phyloP scores from a whole-genome alignment of 352 stramenopile genomes.

The Globisporangium cystogenes region DNA sequence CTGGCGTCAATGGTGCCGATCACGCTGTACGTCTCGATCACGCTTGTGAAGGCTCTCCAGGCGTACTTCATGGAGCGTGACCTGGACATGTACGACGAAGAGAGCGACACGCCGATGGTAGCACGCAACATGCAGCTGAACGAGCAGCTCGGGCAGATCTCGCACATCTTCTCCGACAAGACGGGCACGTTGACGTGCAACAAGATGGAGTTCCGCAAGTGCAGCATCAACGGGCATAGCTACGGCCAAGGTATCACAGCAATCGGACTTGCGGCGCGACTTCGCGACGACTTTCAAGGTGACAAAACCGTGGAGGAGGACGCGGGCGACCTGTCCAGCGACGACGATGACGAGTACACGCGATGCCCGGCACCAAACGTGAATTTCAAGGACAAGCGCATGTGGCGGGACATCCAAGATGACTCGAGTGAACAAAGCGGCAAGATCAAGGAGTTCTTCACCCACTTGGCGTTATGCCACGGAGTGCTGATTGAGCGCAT shows the following conservation, averaged over 20 bases:
- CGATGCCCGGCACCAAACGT: conserved; percentile 45
- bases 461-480: conserved; percentile 88
- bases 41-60: conserved; percentile 88
- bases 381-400: conserved; percentile 68
- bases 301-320: conserved; percentile 31
- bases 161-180: conserved; percentile 97
- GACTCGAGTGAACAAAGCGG: conserved; percentile 24
- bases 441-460: conserved; percentile 84
- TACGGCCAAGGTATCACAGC: conserved; percentile 85
- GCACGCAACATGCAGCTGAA: conserved; percentile 87
- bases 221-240: conserved; percentile 66
- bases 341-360: conserved; percentile 23
- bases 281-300: conserved; percentile 61
- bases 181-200: conserved; percentile 87
- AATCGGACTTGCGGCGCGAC: conserved; percentile 64
- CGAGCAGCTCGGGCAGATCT: conserved; percentile 88
- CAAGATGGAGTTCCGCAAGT: conserved; percentile 90
- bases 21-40: conserved; percentile 86
- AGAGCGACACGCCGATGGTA: conserved; percentile 60
- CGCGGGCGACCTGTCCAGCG: conserved; percentile 20
- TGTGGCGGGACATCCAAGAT: conserved; percentile 56
- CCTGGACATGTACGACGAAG: conserved; percentile 82
- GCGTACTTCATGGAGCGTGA: conserved; percentile 82
- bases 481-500: conserved; percentile 96
- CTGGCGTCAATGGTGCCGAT: conserved; percentile 84